Evolutionary conservation across 1,284 basidiomycete genomes (phyloP), one percentile per base, ranked within the genome.

Genomic region (Singerocomus rubriflavus): DNA sequence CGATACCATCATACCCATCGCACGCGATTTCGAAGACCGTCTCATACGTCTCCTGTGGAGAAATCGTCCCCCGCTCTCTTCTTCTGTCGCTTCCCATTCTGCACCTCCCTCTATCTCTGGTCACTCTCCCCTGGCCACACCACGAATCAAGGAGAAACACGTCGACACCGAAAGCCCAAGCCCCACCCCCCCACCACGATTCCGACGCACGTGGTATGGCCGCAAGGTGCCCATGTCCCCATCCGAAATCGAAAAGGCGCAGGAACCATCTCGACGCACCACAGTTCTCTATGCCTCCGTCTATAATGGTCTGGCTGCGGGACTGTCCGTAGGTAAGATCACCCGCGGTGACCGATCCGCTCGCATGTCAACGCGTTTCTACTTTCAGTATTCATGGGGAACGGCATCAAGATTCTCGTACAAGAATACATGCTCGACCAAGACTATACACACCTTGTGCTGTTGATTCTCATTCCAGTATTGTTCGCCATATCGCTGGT

Each of bases 11-110:
- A 80, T 88, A 53, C 81, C 85, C 4, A 79, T 79, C n/a, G 82
- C 78, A 63, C 75, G 77, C 57, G 85, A 87, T 48, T 84, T 93
- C 53, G 89, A 93, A 60, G 84, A 89, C 57, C 82, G 85, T 50
- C 79, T 93, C 63, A 88, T 91, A 67, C 80, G 83, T 62, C 82
- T 89, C 59, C 73, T 91, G 44, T 92, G 90, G 91, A 72, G 65
- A 61, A 72, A 59, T 51, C 72, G 59, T 50, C 72, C 54, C 32
- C 62, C 6, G 31, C 58, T 41, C 6, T 41, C 62, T 1, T 48
- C 61, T 3, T 57, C 63, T 7, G 4, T 51, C 1, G 58, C 60
- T 9, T 44, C 58, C 21, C 55, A 57, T 1, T 63, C 66, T 4
- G 50, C 53, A 5, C 57, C 58, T 2, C 41, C 51, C n/a, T 73